Conservation (phyloP, 495 filamentous ascomycete species). For the Clohesyomyces aquaticus region DNA sequence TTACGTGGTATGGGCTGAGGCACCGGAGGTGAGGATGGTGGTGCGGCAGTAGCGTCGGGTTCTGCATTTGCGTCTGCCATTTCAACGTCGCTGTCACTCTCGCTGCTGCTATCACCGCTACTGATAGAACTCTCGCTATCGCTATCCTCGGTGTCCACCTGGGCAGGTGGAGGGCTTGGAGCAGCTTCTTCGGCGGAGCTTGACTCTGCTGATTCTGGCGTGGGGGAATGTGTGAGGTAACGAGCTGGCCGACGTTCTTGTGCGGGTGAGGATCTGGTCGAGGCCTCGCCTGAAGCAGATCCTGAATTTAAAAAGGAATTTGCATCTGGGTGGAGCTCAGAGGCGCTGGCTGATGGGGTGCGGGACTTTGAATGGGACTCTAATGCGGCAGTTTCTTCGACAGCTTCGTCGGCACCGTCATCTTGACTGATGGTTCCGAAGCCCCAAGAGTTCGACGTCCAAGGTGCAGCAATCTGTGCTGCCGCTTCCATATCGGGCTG, state of each 20-base stretch:
- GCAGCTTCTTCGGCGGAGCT: conserved; percentile 4
- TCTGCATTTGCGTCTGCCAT: conserved; percentile 17
- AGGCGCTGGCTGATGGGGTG: not conserved
- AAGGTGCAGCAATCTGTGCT: not conserved
- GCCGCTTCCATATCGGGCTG: not conserved
- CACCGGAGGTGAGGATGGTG: conserved; percentile 21
- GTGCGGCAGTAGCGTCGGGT: not conserved
- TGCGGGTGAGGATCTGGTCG: conserved; percentile 11
- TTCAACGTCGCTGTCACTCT: conserved; percentile 20
- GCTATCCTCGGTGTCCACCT: not conserved
- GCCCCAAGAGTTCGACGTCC: conserved; percentile 1
- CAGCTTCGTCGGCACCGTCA: not conserved
- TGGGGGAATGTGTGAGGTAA: conserved; percentile 19
- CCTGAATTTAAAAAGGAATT: conserved; percentile 7
- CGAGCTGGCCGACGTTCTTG: conserved; percentile 13
- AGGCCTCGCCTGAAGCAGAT: not conserved
- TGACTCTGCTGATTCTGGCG: conserved; percentile 4
- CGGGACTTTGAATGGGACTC: not conserved
- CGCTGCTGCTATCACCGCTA: conserved; percentile 1
- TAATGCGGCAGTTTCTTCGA: not conserved
- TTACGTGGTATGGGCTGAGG: not conserved
- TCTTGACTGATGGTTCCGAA: conserved; percentile 5
- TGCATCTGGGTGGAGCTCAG: conserved; percentile 5
- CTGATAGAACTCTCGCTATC: not conserved
- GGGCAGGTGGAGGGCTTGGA: not conserved